Evolutionary conservation across 2,329 filamentous ascomycete genomes (phyloP), one percentile per base, ranked within the genome.

Genomic region (Aschersonia sp.): DNA sequence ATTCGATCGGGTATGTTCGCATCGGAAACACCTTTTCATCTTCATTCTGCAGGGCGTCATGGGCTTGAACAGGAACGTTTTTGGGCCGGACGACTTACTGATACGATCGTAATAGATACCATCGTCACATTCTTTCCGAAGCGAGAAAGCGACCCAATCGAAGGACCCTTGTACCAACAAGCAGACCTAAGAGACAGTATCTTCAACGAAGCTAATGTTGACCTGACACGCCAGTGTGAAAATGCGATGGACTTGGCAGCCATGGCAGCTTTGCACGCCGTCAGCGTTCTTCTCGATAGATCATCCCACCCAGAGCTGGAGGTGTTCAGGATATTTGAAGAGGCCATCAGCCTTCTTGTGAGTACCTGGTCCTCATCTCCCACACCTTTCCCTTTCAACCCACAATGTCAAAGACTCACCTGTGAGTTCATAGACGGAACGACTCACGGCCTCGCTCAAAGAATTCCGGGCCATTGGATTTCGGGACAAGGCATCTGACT

Each of bases 141-240:
- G 45, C 65, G 75, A 30, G 73, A 78, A 49, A 75, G 74, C 1
- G 69, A 71, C 38, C 70, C 72, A 0, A 71, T 68, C 2, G 75
- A 78, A 51, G 74, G 75, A 0, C 73, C 74, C 0, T 54, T 78
- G 0, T 78, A 76, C 45, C 72, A 77, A 43, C 75, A 82, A 53
- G 77, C 76, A 1, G 79, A 83, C 54, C 62, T 83, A 3, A 67
- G 77, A 4, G 78, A 79, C 52, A 80, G 76, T 52, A 73, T 83
- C 30, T 82, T 82, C 55, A 80, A 80, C 52, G 79, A 82, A 52
- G 63, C 82, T 9, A 83, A 82, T 46, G 78, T 79, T 1, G 79
- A 83, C 53, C 65, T 80, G 20, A 79, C 78, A 0, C 72, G 75
- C 1, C 71, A 75, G 5, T 82, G 78, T 46, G 76, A 80, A 46